Percentiles rank a stretch among this genome's conserved stretches.
Conservation (phyloP, 305 asterid species). For the Fraxinus paxiana region DNA sequence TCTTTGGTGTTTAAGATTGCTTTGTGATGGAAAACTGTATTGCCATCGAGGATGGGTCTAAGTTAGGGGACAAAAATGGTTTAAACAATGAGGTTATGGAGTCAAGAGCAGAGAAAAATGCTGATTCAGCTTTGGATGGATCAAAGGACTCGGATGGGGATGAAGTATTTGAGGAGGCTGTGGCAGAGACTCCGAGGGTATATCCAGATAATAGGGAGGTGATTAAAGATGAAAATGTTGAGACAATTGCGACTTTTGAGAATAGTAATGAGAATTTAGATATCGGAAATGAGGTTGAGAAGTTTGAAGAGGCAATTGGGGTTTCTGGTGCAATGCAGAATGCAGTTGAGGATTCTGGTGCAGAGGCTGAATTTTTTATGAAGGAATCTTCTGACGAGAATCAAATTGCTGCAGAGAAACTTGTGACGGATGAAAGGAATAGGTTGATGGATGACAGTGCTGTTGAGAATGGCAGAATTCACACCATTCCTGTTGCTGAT, state of each 20-base stretch:
- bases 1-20: conserved; percentile 34
- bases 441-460: conserved; percentile 26
- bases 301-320: conserved; percentile 40
- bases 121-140: conserved; percentile 31
- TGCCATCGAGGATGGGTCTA: conserved; percentile 38
- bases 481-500: conserved; percentile 22
- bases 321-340: conserved; percentile 20
- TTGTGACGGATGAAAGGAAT: conserved; percentile 28
- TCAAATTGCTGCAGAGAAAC: conserved; percentile 24
- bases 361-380: conserved; percentile 17
- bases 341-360: conserved; percentile 26
- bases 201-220: conserved; percentile 15
- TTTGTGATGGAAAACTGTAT: conserved; percentile 66
- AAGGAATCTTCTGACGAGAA: conserved; percentile 27
- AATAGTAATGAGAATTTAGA: conserved; percentile 27
- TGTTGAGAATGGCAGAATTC: conserved; percentile 29
- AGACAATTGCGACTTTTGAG: conserved; percentile 28
- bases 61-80: conserved; percentile 37
- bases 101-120: conserved; percentile 27
- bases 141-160: conserved; percentile 40
- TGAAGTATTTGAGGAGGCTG: conserved; percentile 51
- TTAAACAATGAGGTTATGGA: conserved; percentile 28
- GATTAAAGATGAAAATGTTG: conserved; percentile 25
- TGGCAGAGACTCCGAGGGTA: conserved; percentile 29
- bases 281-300: conserved; percentile 23